Percentiles rank a stretch among this genome's conserved stretches.
Conservation (phyloP, 768 basidiomycete species). For the Tricholoma terreum region DNA sequence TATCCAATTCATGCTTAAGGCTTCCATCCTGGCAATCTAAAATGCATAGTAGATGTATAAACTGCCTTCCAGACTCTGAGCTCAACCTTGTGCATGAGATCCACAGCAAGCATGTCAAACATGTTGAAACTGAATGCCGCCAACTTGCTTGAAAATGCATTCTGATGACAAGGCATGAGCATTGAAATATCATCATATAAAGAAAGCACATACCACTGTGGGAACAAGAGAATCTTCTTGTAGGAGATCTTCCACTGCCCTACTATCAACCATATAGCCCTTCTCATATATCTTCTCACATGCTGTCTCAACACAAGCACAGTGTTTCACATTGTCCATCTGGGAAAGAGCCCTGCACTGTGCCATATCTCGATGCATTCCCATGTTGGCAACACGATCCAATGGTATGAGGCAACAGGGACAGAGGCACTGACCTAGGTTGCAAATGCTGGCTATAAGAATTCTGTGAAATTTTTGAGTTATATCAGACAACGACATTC, state of each 20-base stretch:
- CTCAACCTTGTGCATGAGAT: constrained; percentile 41
- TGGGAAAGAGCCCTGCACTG: neutral
- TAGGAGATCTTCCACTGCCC: constrained; percentile 8
- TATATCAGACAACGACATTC: neutral
- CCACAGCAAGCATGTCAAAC: constrained; percentile 25
- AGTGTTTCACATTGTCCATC: neutral
- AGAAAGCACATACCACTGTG: constrained; percentile 6
- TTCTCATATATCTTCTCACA: constrained; percentile 6
- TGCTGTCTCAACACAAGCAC: neutral
- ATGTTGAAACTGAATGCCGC: constrained; percentile 19
- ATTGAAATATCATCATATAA: neutral
- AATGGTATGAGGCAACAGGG: constrained; percentile 30
- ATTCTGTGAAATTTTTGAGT: constrained; percentile 7
- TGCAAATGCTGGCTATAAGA: constrained; percentile 13
- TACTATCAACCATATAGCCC: neutral
- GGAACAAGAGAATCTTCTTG: constrained; percentile 9
- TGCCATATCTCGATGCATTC: constrained; percentile 13
- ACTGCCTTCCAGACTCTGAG: constrained; percentile 36
- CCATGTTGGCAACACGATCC: constrained; percentile 20
- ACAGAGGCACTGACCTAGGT: constrained; percentile 28
- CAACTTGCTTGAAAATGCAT: constrained; percentile 27
- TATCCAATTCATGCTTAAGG: constrained; percentile 21
- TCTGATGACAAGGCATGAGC: constrained; percentile 16
- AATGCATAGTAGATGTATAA: constrained; percentile 36
- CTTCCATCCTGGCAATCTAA: constrained; percentile 13